Conservation (phyloP, 495 filamentous ascomycete species). For the Hypomontagnella monticulosa region DNA sequence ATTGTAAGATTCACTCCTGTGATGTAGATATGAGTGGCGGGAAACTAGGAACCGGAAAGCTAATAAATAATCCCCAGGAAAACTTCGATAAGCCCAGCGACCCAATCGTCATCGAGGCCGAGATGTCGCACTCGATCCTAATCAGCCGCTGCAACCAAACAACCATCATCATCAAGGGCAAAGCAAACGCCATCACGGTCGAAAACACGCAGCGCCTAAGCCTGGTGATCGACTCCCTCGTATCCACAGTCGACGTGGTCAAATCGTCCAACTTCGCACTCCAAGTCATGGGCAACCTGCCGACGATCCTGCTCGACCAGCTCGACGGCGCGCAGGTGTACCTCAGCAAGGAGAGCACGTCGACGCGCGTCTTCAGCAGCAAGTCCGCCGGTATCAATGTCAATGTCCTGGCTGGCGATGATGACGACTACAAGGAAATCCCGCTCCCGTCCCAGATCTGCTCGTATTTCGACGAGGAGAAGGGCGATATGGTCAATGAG, state of each 20-base stretch:
- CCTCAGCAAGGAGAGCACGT: constrained; percentile 77
- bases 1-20: constrained; percentile 60
- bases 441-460: constrained; percentile 91
- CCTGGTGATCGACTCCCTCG: constrained; percentile 87
- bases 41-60: not conserved
- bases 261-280: constrained; percentile 92
- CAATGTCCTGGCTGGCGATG: constrained; percentile 74
- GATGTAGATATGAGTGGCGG: not conserved
- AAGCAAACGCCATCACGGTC: constrained; percentile 93
- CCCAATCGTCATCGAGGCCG: constrained; percentile 78
- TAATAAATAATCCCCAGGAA: constrained; percentile 62
- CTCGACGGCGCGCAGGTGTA: constrained; percentile 91
- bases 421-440: constrained; percentile 83
- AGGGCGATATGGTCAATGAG: constrained; percentile 80
- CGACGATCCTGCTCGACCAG: constrained; percentile 90
- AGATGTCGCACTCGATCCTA: constrained; percentile 87
- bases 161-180: constrained; percentile 88
- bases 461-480: constrained; percentile 71
- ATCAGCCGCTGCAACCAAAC: constrained; percentile 90
- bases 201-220: constrained; percentile 88
- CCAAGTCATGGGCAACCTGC: constrained; percentile 83
- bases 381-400: constrained; percentile 88
- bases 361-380: constrained; percentile 84
- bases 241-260: constrained; percentile 92
- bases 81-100: constrained; percentile 84